Evolutionary conservation across 225 moss, liverwort and hornwort genomes (phyloP).

Genomic region (Bryoerythrophyllum caledonicum): DNA sequence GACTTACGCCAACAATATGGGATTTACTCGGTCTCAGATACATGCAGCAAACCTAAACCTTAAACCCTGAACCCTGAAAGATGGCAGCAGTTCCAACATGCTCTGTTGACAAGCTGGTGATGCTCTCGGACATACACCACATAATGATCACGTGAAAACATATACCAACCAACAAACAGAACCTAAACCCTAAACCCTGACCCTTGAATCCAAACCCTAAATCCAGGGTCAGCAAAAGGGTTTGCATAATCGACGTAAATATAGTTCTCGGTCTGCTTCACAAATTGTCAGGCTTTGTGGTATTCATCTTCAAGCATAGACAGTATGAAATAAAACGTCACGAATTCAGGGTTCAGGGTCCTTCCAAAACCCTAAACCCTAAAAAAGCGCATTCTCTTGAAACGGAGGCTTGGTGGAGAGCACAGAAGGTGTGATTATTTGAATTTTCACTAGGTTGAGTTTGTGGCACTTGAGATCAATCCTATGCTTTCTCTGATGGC

Average conservation of each 20-base stretch:
- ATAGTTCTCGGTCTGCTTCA: slow-evolving; percentile 70
- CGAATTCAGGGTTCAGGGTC: neutral
- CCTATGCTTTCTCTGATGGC: no score
- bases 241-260: slow-evolving; percentile 77
- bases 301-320: slow-evolving; percentile 34
- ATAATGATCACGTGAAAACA: neutral
- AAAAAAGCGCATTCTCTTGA: neutral
- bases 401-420: neutral
- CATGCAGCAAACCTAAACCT: no score
- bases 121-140: neutral
- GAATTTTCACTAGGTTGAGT: no score
- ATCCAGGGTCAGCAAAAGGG: slow-evolving; percentile 34
- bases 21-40: no score
- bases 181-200: no score
- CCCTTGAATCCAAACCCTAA: no score
- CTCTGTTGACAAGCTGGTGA: neutral
- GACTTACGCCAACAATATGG: no score
- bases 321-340: neutral
- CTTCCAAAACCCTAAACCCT: neutral
- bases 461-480: no score
- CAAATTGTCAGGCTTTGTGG: slow-evolving; percentile 76
- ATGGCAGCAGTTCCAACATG: neutral
- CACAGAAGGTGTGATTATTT: no score
- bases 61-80: neutral
- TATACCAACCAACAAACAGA: slow-evolving; percentile 30